phyloP scores from a whole-genome alignment of 257 asterid species.

The Ilex asprella region DNA sequence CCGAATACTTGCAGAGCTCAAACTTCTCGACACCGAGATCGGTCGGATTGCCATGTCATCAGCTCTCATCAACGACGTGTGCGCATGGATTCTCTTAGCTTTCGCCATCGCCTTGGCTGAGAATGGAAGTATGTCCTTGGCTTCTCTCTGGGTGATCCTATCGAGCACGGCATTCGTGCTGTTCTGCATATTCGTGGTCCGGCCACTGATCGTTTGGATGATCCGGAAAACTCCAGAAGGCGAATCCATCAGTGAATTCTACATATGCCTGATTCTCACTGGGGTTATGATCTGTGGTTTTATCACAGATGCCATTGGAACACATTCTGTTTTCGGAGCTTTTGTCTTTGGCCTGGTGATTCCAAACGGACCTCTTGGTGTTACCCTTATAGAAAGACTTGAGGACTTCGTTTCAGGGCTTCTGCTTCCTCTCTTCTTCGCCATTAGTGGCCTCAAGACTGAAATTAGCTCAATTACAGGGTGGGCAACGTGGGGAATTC shows the following conservation, averaged over 20 bases:
- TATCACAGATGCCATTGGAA: slow-evolving; percentile 86
- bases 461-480: slow-evolving; percentile 44
- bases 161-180: slow-evolving; percentile 52
- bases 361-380: slow-evolving; percentile 84
- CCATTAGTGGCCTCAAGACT: slow-evolving; percentile 85
- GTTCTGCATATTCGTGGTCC: slow-evolving; percentile 43
- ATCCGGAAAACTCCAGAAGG: slow-evolving; percentile 65
- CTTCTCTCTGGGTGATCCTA: slow-evolving; percentile 71
- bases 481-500: slow-evolving; percentile 47
- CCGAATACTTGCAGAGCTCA: slow-evolving; percentile 79
- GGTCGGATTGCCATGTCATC: slow-evolving; percentile 87
- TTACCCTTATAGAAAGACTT: slow-evolving; percentile 66
- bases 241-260: slow-evolving; percentile 63
- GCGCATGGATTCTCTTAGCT: slow-evolving; percentile 80
- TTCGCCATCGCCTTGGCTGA: slow-evolving; percentile 83
- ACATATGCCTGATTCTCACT: slow-evolving; percentile 60
- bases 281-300: slow-evolving; percentile 91
- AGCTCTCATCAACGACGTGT: slow-evolving; percentile 84
- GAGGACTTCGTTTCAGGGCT: slow-evolving; percentile 92
- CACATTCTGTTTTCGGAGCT: slow-evolving; percentile 95
- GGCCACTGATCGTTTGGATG: slow-evolving; percentile 51
- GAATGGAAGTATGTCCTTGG: slow-evolving; percentile 49
- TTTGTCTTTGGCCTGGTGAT: slow-evolving; percentile 77
- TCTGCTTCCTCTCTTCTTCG: slow-evolving; percentile 76
- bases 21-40: slow-evolving; percentile 81